phyloP scores from a whole-genome alignment of 108 stramenopile genomes.

The Nitzschia putrida region DNA sequence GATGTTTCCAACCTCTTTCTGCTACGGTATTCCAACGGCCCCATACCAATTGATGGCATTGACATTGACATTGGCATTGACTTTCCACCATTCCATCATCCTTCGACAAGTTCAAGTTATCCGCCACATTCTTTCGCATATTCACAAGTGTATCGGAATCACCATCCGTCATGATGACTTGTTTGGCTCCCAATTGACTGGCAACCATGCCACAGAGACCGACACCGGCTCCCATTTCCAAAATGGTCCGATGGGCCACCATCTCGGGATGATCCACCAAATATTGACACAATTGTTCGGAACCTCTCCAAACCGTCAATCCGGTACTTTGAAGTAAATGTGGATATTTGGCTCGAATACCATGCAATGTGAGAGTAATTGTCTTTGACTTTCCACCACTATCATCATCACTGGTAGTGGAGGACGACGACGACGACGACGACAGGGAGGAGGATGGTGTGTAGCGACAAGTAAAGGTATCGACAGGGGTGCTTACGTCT shows the following conservation, averaged over 20 bases:
- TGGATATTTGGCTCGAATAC: not conserved
- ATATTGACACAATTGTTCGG: slow-evolving; percentile 67
- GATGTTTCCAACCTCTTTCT: too few relatives aligned
- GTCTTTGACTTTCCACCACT: too few relatives aligned
- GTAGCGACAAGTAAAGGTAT: slow-evolving; percentile 17
- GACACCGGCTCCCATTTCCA: slow-evolving; percentile 43
- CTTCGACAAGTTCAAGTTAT: not conserved
- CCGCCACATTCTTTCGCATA: slow-evolving; percentile 36
- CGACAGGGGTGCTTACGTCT: slow-evolving; percentile 21
- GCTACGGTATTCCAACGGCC: too few relatives aligned
- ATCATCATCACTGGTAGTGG: too few relatives aligned
- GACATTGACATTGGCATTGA: not conserved
- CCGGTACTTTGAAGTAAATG: slow-evolving; percentile 58
- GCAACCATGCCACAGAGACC: slow-evolving; percentile 49
- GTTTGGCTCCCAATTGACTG: slow-evolving; percentile 26
- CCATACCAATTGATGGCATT: slow-evolving; percentile 7
- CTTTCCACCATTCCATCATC: not conserved
- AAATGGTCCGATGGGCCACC: not conserved
- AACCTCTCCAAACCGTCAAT: slow-evolving; percentile 73
- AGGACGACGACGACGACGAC: too few relatives aligned
- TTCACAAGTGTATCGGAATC: slow-evolving; percentile 42
- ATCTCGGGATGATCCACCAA: slow-evolving; percentile 37
- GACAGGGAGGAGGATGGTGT: too few relatives aligned
- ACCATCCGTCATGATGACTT: slow-evolving; percentile 53
- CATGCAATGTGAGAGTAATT: not conserved